Evolutionary conservation across 2,329 filamentous ascomycete species (phyloP).

Genomic region (Exophiala alcalophila): DNA sequence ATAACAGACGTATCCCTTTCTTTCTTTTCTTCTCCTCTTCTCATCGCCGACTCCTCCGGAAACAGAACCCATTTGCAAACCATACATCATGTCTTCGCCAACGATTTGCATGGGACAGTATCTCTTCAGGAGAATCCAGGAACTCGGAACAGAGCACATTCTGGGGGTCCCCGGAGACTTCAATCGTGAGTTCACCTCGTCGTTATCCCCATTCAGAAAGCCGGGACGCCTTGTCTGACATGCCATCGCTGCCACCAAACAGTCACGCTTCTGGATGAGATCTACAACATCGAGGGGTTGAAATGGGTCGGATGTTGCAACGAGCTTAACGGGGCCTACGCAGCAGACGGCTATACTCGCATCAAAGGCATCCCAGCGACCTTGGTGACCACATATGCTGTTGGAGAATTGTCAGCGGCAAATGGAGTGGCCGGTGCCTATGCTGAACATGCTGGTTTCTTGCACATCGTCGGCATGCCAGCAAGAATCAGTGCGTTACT

Average conservation of each 20-base stretch:
- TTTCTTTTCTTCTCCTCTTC: not conserved
- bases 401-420: slow-evolving; percentile 48
- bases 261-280: slow-evolving; percentile 49
- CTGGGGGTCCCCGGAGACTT: slow-evolving; percentile 53
- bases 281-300: slow-evolving; percentile 49
- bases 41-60: too few species aligned
- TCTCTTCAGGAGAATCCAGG: slow-evolving; percentile 47
- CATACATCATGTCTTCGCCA: slow-evolving; percentile 15
- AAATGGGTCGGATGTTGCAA: slow-evolving; percentile 55
- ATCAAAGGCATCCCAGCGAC: slow-evolving; percentile 59
- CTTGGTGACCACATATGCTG: slow-evolving; percentile 57
- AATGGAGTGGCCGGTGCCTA: slow-evolving; percentile 48
- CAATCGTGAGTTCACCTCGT: slow-evolving; percentile 11
- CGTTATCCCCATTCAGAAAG: not conserved
- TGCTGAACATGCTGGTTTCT: slow-evolving; percentile 56
- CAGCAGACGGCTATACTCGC: slow-evolving; percentile 72
- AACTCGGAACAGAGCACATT: slow-evolving; percentile 49
- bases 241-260: not conserved
- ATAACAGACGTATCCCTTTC: too few species aligned
- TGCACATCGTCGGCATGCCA: slow-evolving; percentile 59
- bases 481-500: slow-evolving; percentile 33
- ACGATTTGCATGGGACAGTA: slow-evolving; percentile 42
- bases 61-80: too few species aligned
- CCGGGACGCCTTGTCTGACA: not conserved
- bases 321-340: slow-evolving; percentile 64